phyloP scores from a whole-genome alignment of 768 basidiomycete species.

The Asterophora parasitica region DNA sequence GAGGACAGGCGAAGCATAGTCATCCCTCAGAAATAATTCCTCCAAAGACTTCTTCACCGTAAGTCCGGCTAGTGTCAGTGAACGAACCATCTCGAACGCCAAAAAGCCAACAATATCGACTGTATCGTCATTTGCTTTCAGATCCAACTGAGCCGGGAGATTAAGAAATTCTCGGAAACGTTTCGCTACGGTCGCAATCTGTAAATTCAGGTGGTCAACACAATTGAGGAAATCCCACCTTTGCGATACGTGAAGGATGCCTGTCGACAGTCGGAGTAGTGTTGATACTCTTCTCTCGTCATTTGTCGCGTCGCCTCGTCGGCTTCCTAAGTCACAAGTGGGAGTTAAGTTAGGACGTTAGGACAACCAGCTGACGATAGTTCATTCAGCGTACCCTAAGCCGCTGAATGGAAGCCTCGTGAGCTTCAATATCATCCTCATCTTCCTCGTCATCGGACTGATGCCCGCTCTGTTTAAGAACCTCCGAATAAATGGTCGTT shows the following conservation, averaged over 20 bases:
- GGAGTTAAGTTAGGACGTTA: too few relatives aligned
- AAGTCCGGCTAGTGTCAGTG: constrained; percentile 83
- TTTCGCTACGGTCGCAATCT: constrained; percentile 53
- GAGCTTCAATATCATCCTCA: constrained; percentile 93
- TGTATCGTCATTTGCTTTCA: constrained; percentile 90
- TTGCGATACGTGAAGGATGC: constrained; percentile 97
- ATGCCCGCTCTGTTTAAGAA: constrained; percentile 66
- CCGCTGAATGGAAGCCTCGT: constrained; percentile 88
- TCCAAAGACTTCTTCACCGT: constrained; percentile 78
- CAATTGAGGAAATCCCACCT: constrained; percentile 42
- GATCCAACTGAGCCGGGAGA: constrained; percentile 78
- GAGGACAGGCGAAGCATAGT: constrained; percentile 57
- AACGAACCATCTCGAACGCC: constrained; percentile 95
- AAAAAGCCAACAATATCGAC: constrained; percentile 96
- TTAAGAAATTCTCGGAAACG: constrained; percentile 95
- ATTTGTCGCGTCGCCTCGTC: constrained; percentile 94
- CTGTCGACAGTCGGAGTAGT: constrained; percentile 94
- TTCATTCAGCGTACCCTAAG: constrained; percentile 47
- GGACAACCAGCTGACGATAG: constrained; percentile 1
- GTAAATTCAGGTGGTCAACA: neutral
- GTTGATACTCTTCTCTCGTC: constrained; percentile 96
- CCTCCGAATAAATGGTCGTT: constrained; percentile 86
- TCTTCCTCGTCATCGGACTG: constrained; percentile 95
- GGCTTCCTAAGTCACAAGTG: constrained; percentile 59
- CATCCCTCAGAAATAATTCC: constrained; percentile 63